Evolutionary conservation across 2,329 filamentous ascomycete species (phyloP), one percentile per base, ranked within the genome.

Genomic region (Aspergillus felis): DNA sequence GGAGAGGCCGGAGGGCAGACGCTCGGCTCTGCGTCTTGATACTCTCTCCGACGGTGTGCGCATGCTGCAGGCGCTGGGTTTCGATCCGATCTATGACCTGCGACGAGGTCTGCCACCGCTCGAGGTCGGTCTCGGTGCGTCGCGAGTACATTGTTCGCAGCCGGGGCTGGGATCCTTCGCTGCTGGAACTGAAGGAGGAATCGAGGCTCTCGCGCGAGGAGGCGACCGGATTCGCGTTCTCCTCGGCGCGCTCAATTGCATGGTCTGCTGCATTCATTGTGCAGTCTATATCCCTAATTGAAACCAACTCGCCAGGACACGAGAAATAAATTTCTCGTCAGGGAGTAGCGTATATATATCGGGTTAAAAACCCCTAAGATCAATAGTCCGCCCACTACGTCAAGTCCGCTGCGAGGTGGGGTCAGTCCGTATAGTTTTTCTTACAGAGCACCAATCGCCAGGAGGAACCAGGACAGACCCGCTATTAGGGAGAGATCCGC

Each of bases 1-100:
- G 68, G 3, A 71, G 50, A 4, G 69, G 66, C 5, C 51, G 51
- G 29, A 54, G 61, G 2, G 68, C 68, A 1, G 58, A 57, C 25
- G 42, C 42, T 10, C 42, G 42, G 22, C 3, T 46, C 42, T 66
- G 66, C 25, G 68, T 67, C 44, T 58, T 64, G 44, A 68, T 55
- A 42, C 66, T 68, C 51, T 69, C 68, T n/a, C 68, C 68, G 32
- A 71, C 68, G 2, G 68, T 71, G 49, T 67, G 56, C 66, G 74
- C 67, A 80, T 83, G 54, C 38, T 71, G 69, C 4, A 69, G 63
- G 2, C 69, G 66, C 32, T 71, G 69, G 1, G 69, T 71, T 58
- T 71, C 65, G 29, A 69, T 71, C 28, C 69, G 61, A 51, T 68
- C 71, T 25, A 71, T 56, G 1, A 64, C 66, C 27, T 68, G 62